Evolutionary conservation across 805 yeast species (phyloP), one percentile per base, ranked within the genome.

Genomic region (Suhomyces pyralidae): DNA sequence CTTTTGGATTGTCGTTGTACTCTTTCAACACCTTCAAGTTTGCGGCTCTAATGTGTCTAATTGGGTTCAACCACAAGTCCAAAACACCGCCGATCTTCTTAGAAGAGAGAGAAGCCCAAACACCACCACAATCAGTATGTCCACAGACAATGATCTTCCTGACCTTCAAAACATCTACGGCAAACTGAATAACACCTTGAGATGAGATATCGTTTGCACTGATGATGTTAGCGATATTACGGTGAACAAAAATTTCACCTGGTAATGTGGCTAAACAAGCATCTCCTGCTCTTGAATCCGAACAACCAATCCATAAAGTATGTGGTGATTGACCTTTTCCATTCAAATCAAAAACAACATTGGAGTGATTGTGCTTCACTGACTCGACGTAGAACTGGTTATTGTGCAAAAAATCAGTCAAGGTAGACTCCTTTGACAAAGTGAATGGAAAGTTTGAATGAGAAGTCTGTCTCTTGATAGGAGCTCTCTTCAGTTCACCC

Each of bases 121-220:
- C 83, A 28, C 97, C 97, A 48, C 97, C 97, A 77, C 98, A 92
- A 68, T 90, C 96, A 30, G 94, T 87, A 71, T 92, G 98, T 3
- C 97, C 98, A 70, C 97, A 89, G 5, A 92, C 87, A 51, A 92
- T 79, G 49, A 92, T 83, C 64, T 88, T 90, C 58, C 78, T 80
- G 40, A 93, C 96, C 63, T 88, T 86, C 55, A 92, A 77, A 12
- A 86, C 90, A 58, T 89, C 91, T 58, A 93, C 82, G 5, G 97
- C 96, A 63, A 89, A 90, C 68, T 92, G 97, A 28, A 93, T 73
- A 2, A 91, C 91, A 0, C 96, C 85, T 65, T 82, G 83, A 17
- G 86, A 78, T 40, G 90, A 81, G 45, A 86, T 73, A 67, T 93
- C 97, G 51, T 83, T 81, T 24, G 86, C 77, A 51, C 83, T 80